phyloP scores from a whole-genome alignment of 805 yeast genomes.

The Pichia heedii region DNA sequence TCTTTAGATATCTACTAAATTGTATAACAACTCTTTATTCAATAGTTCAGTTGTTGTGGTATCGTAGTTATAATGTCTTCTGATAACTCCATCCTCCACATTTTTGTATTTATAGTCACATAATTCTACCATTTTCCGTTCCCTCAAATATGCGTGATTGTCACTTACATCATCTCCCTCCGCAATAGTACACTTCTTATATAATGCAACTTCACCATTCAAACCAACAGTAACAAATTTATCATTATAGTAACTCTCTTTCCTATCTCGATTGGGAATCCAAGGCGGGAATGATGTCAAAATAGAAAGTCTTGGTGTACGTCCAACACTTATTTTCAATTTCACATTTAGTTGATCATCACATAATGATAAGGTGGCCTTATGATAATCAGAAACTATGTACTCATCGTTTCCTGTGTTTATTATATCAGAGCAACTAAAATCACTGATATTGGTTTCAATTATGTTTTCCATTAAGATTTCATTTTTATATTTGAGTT shows the following conservation, averaged over 20 bases:
- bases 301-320: conserved; percentile 22
- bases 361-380: conserved; percentile 14
- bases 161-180: neutral
- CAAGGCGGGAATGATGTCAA: conserved; percentile 25
- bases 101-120: neutral
- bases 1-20: neutral
- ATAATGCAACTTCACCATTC: conserved; percentile 20
- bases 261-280: conserved; percentile 4
- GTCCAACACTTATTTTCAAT: conserved; percentile 17
- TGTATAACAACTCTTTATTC: neutral
- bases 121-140: neutral
- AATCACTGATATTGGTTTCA: conserved; percentile 1
- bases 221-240: conserved; percentile 28
- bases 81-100: neutral
- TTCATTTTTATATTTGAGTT: neutral
- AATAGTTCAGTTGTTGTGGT: neutral
- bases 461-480: too few relatives aligned
- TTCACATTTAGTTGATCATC: neutral
- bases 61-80: neutral
- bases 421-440: conserved; percentile 5
- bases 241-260: conserved; percentile 1
- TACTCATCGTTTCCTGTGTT: neutral
- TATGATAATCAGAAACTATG: conserved; percentile 6
- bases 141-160: neutral
- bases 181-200: neutral